Conservation (phyloP, 331 rosid genomes). For the Acacia concinna region DNA sequence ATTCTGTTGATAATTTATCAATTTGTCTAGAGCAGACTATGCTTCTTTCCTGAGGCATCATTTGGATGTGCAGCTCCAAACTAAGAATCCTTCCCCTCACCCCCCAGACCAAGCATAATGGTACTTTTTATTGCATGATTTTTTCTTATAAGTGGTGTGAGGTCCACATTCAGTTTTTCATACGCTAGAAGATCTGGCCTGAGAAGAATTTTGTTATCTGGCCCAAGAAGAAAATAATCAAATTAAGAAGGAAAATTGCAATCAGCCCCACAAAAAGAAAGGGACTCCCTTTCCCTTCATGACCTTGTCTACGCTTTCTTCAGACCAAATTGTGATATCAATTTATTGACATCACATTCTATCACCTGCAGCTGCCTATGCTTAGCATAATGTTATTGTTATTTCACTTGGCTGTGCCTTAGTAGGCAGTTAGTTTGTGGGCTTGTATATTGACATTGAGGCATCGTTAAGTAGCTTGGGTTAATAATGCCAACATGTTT, state of each 20-base stretch:
- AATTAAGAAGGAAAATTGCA: background rate
- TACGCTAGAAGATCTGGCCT: background rate
- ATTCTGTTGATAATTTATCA: background rate
- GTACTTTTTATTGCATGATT: background rate
- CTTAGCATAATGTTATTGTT: background rate
- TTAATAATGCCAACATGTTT: background rate
- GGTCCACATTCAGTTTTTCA: background rate
- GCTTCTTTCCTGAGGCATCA: background rate
- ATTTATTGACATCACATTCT: background rate
- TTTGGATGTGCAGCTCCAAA: background rate
- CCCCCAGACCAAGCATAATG: background rate
- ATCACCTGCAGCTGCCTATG: background rate
- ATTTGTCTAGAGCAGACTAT: background rate
- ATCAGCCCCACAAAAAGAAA: background rate
- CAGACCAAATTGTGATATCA: background rate
- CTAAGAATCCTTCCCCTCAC: background rate
- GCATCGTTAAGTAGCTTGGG: background rate
- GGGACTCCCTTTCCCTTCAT: background rate
- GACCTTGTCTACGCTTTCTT: background rate
- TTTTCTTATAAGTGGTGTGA: background rate
- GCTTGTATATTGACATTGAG: background rate
- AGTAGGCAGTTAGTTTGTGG: background rate
- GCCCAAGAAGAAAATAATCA: background rate
- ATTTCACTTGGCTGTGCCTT: background rate
- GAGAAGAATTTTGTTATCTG: background rate